phyloP scores from a whole-genome alignment of 306 rosid species.

The Vigna angularis region DNA sequence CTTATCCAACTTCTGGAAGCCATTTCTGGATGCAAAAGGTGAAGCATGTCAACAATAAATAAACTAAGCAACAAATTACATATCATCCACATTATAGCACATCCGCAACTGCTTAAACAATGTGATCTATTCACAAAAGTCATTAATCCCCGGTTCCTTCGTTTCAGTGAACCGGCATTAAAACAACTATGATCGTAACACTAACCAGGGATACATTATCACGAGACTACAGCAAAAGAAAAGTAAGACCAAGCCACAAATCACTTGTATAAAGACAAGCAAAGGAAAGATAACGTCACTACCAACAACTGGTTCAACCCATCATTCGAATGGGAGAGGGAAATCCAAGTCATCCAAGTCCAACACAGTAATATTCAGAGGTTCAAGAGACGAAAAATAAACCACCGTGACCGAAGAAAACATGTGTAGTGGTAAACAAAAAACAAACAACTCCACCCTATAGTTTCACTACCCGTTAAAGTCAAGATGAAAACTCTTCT shows the following conservation, averaged over 20 bases:
- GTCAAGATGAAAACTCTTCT: slow-evolving; percentile 4
- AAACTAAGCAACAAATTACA: slow-evolving; percentile 12
- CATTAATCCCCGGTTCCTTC: neutral
- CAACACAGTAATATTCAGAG: neutral
- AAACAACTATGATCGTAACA: slow-evolving; percentile 4
- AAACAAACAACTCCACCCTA: neutral
- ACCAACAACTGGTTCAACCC: slow-evolving; percentile 13
- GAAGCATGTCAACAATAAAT: slow-evolving; percentile 22
- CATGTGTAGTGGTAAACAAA: neutral
- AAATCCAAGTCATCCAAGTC: neutral
- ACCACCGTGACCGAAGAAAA: neutral
- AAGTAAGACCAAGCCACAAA: slow-evolving; percentile 5
- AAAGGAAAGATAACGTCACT: neutral
- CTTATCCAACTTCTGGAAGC: slow-evolving; percentile 97
- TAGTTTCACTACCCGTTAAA: slow-evolving; percentile 4
- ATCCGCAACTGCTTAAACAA: neutral
- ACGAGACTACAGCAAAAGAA: neutral
- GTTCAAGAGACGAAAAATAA: slow-evolving; percentile 22
- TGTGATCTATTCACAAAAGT: slow-evolving; percentile 10
- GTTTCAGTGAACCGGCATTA: too few relatives aligned
- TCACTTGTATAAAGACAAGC: neutral
- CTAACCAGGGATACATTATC: slow-evolving; percentile 27
- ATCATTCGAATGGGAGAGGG: slow-evolving; percentile 19
- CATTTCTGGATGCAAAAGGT: slow-evolving; percentile 71
- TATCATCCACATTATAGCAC: slow-evolving; percentile 32